A percentile compares a stretch with the other conserved stretches of the same genome.
phyloP scores from a whole-genome alignment of 495 filamentous ascomycete genomes.

The Thozetella sp. region DNA sequence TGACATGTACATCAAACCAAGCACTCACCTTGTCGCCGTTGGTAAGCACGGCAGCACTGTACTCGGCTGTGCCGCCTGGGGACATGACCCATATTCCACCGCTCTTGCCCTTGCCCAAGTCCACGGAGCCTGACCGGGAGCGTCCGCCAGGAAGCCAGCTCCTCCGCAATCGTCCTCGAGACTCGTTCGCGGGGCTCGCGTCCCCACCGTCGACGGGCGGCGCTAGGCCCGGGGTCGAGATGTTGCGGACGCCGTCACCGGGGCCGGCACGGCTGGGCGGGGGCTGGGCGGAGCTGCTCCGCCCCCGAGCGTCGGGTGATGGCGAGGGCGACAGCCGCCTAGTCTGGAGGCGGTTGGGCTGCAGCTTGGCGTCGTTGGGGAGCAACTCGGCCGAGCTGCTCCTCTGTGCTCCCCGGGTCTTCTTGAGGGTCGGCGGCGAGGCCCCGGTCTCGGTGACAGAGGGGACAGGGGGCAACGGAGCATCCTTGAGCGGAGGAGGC shows the following conservation, averaged over 20 bases:
- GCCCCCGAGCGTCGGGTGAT: conserved; percentile 18
- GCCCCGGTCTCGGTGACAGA: conserved; percentile 10
- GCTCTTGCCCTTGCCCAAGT: conserved; percentile 15
- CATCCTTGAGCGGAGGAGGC: not conserved
- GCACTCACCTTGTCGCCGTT: conserved; percentile 60
- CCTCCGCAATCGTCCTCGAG: conserved; percentile 28
- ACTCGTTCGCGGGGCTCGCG: not conserved
- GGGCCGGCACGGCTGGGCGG: conserved; percentile 13
- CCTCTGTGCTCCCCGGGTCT: not conserved
- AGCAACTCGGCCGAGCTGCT: conserved; percentile 5
- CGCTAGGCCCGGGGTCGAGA: conserved; percentile 17
- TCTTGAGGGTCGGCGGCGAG: conserved; percentile 5
- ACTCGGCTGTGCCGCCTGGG: conserved; percentile 58
- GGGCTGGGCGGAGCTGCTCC: conserved; percentile 43
- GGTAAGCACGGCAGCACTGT: conserved; percentile 58
- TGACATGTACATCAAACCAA: not conserved
- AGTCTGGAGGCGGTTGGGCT: conserved; percentile 25
- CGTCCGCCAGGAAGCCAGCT: conserved; percentile 46
- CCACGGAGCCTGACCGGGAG: conserved; percentile 41
- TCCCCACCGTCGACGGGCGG: not conserved
- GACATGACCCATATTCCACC: conserved; percentile 66
- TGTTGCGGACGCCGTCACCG: conserved; percentile 22
- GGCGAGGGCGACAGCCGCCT: conserved; percentile 22
- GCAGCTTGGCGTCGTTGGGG: conserved; percentile 14
- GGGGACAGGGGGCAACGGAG: conserved; percentile 6